Conservation (phyloP, 148 eudicot species). For the Bassia scoparia region DNA sequence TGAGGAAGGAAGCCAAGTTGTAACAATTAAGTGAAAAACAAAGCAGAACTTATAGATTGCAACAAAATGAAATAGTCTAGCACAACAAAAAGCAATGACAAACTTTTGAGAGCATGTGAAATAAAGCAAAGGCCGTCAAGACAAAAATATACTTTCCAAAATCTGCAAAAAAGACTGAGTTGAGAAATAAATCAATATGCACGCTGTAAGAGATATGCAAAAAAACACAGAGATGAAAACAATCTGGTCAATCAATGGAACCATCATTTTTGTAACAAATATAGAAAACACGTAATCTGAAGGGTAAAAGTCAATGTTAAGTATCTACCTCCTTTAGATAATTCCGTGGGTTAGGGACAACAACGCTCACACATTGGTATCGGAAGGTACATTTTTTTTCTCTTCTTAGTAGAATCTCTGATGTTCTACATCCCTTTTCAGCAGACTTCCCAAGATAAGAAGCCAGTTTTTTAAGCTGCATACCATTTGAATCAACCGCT, state of each 20-base stretch:
- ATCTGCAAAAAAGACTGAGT: not conserved
- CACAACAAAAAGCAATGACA: not conserved
- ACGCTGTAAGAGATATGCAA: not conserved
- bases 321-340: slow-evolving; percentile 47
- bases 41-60: slow-evolving; percentile 1
- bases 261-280: not conserved
- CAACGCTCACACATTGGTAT: slow-evolving; percentile 69
- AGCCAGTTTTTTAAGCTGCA: slow-evolving; percentile 68
- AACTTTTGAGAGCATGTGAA: not conserved
- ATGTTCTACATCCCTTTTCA: slow-evolving; percentile 45
- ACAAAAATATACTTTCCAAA: not conserved
- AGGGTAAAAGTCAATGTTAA: not conserved
- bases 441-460: slow-evolving; percentile 50
- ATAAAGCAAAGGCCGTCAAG: not conserved
- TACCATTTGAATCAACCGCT: slow-evolving; percentile 67
- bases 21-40: slow-evolving; percentile 45
- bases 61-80: not conserved
- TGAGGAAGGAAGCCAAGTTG: slow-evolving; percentile 89
- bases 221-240: not conserved
- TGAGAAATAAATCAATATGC: not conserved
- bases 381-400: slow-evolving; percentile 63
- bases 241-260: not conserved
- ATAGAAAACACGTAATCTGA: not conserved
- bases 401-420: slow-evolving; percentile 63
- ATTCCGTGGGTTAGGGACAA: slow-evolving; percentile 47